Evolutionary conservation across 129 eudicot species (phyloP), one percentile per base, ranked within the genome.

Genomic region (Erigeron canadensis): DNA sequence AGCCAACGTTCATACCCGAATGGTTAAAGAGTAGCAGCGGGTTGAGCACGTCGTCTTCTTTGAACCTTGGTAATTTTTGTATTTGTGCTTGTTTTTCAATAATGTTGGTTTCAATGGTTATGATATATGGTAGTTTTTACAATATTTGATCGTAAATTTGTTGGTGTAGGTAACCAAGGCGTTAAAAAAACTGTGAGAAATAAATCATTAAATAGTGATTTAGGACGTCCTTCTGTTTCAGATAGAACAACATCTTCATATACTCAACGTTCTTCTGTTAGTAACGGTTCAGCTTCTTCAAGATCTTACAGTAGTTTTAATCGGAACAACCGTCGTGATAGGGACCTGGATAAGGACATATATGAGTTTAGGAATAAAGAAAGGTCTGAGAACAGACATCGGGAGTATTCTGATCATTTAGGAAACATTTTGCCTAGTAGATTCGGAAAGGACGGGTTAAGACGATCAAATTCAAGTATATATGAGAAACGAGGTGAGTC

Each of bases 1-100:
- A 94, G 76, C 98, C 96, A 56, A 76, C 96, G 57, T 86, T 94
- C 71, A 87, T 86, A 65, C 98, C 98, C 0, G 90, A 89, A 83
- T 94, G 98, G 98, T 75, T 94, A 81, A 94, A 83, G 62, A 86
- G 76, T 75, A 80, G 81, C 67, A 92, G 88, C 78, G 84, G 82
- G 71, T 74, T 65, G 37, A 73, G 87, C 75, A 67, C 81, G 16
- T 34, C 85, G n/a, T 75, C 76, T 45, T 86, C 74, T 21, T 77
- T 70, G 58, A 87, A 80, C 71, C 38, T 86, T 85, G 97, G 98
- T 89, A 75, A 64, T 59, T 51, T 57, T 63, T 19, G 21, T 75
- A 23, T 37, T 19, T 8, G 8, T 40, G 43, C 58, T 73, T 65
- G 21, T 59, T 59, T 42, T 34, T 45, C 15, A 8, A 17, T 10